Base-by-base conservation (phyloP, 2,329 filamentous ascomycete genomes). In the Fusarium sp. region DNA sequence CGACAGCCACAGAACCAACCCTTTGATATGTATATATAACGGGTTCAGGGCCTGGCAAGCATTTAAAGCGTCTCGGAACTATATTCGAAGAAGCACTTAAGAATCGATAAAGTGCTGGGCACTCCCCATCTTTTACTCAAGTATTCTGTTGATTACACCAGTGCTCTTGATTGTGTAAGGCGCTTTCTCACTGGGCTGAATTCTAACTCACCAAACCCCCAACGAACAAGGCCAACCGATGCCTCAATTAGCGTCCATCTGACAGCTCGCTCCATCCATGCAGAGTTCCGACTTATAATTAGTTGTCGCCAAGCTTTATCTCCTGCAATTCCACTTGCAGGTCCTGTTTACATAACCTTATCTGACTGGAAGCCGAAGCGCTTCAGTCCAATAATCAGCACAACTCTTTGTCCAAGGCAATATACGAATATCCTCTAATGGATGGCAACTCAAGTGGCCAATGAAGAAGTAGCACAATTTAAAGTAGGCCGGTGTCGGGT, bases 341-440 rank as follows among this genome's bases (percentile, higher is more conserved):
- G 33, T 20, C 35, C 33, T 23, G 25, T 14, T 10, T 14, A n/a
- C 8, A 50, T 11, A 50, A 14, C 11, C n/a, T 33, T 17, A 6
- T 10, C 15, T 44, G 15, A 49, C 20, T 60, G 20, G 25, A 20
- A 17, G 22, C 35, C 35, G 30, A 47, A 62, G 58, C 56, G 58
- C 58, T 46, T 30, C 15, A 23, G 8, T 43, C 19, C 17, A 7
- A 32, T 23, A 23, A 14, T 13, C 10, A 9, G 14, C 11, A 7
- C 6, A 20, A 47, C 11, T 13, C 22, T 8, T 19, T 22, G 6
- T 60, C 35, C n/a, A 19, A 1, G 32, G 15, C 35, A 37, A 32
- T 10, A 55, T 40, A 62, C 58, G 56, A 62, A 62, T 62, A 45
- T 23, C 56, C 47, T 6, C 20, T 47, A 43, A 17, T 9, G 37